These are phyloP conservation scores for Saitozyma podzolica DNA, from an alignment of 768 basidiomycete genomes.

Conservation along the genomic window DNA sequence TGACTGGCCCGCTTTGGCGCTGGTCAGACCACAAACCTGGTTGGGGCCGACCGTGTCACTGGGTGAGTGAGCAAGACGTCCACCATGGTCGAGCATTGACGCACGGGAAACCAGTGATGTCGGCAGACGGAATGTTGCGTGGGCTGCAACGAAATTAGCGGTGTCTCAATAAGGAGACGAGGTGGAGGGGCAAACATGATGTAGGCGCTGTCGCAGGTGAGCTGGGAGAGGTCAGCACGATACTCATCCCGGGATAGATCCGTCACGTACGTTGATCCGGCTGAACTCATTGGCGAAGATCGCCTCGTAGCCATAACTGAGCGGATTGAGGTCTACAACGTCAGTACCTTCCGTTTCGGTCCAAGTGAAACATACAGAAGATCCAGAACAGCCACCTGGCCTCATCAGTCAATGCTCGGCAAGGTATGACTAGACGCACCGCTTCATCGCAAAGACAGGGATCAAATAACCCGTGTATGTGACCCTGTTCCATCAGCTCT, in stretches of 20 bases:
- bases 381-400: constrained; percentile 70
- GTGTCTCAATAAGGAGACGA: too few species aligned
- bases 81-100: too few species aligned
- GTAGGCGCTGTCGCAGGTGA: constrained; percentile 34
- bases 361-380: constrained; percentile 26
- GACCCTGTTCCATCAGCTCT: constrained; percentile 4
- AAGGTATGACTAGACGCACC: constrained; percentile 4
- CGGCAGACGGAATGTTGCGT: constrained; percentile 33
- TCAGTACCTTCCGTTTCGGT: too few species aligned
- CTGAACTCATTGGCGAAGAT: constrained; percentile 52
- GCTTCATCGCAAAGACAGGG: constrained; percentile 44
- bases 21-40: constrained; percentile 75
- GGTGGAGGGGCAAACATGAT: constrained; percentile 11
- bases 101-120: constrained; percentile 38
- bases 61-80: too few species aligned
- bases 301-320: constrained; percentile 71
- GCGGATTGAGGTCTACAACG: constrained; percentile 64
- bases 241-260: too few species aligned
- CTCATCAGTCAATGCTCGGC: too few species aligned
- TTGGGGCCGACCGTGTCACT: constrained; percentile 51
- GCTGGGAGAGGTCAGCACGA: not conserved
- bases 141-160: constrained; percentile 11
- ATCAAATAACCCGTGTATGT: constrained; percentile 51
- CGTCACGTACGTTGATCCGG: constrained; percentile 21
- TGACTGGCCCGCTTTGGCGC: constrained; percentile 62